These are phyloP conservation scores for Glycine latifolia DNA, from an alignment of 306 rosid species.

Conservation along the genomic window DNA sequence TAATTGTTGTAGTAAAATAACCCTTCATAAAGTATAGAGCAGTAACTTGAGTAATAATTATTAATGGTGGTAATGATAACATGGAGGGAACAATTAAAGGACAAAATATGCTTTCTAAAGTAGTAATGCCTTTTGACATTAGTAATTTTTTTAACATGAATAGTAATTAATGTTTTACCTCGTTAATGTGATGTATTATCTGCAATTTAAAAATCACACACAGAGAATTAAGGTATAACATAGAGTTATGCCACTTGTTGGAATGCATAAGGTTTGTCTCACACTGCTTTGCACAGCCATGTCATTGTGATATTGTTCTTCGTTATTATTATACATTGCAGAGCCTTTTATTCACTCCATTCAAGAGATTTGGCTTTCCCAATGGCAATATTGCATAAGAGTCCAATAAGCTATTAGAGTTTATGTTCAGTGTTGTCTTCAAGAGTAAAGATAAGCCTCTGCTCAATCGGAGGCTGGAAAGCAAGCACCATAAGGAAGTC, in stretches of 20 bases:
- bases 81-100: slow-evolving; percentile 60
- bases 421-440: slow-evolving; percentile 37
- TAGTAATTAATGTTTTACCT: slow-evolving; percentile 32
- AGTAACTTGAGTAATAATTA: slow-evolving; percentile 47
- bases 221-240: not conserved
- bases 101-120: slow-evolving; percentile 68
- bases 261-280: slow-evolving; percentile 47
- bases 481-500: slow-evolving; percentile 31
- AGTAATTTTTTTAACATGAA: slow-evolving; percentile 12
- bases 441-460: slow-evolving; percentile 35
- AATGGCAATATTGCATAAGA: slow-evolving; percentile 42
- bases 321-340: not conserved
- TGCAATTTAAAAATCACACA: not conserved
- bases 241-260: slow-evolving; percentile 37
- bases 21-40: slow-evolving; percentile 36
- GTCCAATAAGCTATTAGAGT: slow-evolving; percentile 35
- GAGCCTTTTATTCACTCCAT: slow-evolving; percentile 34
- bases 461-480: slow-evolving; percentile 22
- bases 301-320: slow-evolving; percentile 43
- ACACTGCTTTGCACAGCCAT: slow-evolving; percentile 43
- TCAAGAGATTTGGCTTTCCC: slow-evolving; percentile 58
- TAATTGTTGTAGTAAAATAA: slow-evolving; percentile 19
- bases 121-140: slow-evolving; percentile 53
- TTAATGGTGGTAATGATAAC: slow-evolving; percentile 50
- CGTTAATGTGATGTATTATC: slow-evolving; percentile 30